Evolutionary conservation across 1,284 basidiomycete species (phyloP).

Genomic region (Cryptococcus wingfieldii): DNA sequence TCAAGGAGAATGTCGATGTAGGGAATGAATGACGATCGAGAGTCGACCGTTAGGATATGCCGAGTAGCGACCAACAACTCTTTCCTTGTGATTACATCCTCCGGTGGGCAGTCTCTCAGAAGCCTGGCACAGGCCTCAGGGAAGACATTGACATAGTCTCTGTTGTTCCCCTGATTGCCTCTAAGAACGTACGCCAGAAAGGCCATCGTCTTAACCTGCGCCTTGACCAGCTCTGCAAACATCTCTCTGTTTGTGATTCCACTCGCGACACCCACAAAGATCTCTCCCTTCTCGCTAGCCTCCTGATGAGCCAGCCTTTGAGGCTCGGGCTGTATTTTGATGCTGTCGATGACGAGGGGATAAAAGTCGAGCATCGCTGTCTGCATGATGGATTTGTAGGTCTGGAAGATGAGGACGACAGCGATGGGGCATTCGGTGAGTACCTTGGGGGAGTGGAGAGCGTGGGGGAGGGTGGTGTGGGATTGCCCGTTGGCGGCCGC

Average conservation of each 20-base stretch:
- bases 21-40: constrained; percentile 73
- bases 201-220: constrained; percentile 94
- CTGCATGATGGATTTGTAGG: constrained; percentile 61
- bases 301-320: constrained; percentile 79
- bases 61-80: constrained; percentile 91
- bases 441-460: constrained; percentile 85
- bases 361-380: constrained; percentile 70
- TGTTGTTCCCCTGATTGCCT: constrained; percentile 61
- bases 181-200: constrained; percentile 89
- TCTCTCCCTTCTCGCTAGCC: constrained; percentile 67
- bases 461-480: constrained; percentile 28
- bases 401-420: constrained; percentile 86
- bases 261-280: constrained; percentile 80
- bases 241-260: constrained; percentile 69
- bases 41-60: constrained; percentile 78
- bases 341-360: constrained; percentile 64
- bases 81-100: constrained; percentile 77
- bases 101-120: constrained; percentile 88
- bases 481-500: constrained; percentile 11
- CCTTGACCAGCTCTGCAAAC: constrained; percentile 84
- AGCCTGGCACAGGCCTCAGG: constrained; percentile 78
- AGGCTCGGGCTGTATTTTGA: constrained; percentile 78
- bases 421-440: constrained; percentile 91
- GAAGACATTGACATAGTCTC: constrained; percentile 75
- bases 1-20: constrained; percentile 88